These are phyloP conservation scores for Teratosphaeria epicoccoides DNA, from an alignment of 2,329 filamentous ascomycete genomes.

Conservation along the genomic window DNA sequence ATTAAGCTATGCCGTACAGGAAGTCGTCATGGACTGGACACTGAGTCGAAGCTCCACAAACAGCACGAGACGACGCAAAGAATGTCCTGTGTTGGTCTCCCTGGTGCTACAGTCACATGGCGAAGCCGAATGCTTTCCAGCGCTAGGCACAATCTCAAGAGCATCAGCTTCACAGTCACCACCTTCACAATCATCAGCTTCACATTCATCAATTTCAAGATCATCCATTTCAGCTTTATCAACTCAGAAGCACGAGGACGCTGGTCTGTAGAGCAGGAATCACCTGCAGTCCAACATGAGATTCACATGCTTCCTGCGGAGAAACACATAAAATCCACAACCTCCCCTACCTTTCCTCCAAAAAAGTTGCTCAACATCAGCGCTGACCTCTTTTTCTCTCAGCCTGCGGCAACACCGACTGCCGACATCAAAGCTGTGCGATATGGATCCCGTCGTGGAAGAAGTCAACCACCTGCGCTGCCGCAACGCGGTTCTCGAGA, in stretches of 20 bases:
- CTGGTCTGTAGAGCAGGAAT: too few relatives aligned
- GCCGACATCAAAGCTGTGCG: neutral
- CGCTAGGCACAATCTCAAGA: too few relatives aligned
- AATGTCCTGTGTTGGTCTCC: too few relatives aligned
- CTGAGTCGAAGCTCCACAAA: neutral
- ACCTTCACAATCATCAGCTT: too few relatives aligned
- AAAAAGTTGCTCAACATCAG: neutral
- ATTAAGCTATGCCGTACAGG: too few relatives aligned
- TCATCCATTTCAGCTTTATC: too few relatives aligned
- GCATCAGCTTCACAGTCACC: too few relatives aligned
- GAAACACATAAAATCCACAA: neutral
- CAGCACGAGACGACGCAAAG: neutral
- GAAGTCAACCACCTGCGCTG: conserved; percentile 7
- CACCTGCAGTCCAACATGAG: too few relatives aligned
- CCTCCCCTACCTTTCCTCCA: neutral
- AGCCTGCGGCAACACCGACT: neutral
- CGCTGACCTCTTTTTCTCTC: neutral
- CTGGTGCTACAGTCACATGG: neutral
- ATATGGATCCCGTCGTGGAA: conserved; percentile 1
- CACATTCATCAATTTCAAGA: too few relatives aligned
- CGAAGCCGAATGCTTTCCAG: too few relatives aligned
- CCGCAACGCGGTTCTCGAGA: conserved; percentile 16
- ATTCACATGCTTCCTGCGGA: too few relatives aligned
- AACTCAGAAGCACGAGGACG: too few relatives aligned
- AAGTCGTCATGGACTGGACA: neutral